phyloP scores from a whole-genome alignment of 257 asterid genomes.

The Misopates orontium region DNA sequence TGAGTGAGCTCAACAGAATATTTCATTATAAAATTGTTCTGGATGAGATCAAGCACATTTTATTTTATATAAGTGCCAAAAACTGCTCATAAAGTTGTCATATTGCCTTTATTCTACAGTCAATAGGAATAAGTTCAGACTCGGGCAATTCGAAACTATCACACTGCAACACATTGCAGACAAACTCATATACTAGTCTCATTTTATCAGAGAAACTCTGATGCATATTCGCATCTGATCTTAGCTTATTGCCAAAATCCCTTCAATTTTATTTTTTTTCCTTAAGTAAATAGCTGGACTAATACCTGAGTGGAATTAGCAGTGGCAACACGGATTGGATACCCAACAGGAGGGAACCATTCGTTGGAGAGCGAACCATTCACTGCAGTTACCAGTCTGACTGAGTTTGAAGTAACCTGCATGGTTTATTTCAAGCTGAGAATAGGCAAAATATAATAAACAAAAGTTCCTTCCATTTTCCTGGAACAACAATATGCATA shows the following conservation, averaged over 20 bases:
- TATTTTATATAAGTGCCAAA: neutral
- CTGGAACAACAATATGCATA: conserved; percentile 7
- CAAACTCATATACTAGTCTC: neutral
- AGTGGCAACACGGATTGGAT: conserved; percentile 85
- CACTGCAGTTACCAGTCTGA: conserved; percentile 69
- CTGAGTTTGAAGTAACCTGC: conserved; percentile 82
- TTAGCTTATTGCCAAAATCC: conserved; percentile 13
- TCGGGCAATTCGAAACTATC: neutral
- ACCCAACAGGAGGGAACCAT: conserved; percentile 80
- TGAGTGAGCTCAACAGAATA: neutral
- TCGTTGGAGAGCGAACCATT: conserved; percentile 78
- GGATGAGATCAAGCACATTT: neutral
- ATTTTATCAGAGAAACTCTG: neutral
- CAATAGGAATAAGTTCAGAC: neutral
- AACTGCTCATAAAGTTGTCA: neutral
- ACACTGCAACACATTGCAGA: neutral
- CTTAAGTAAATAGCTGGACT: conserved; percentile 2
- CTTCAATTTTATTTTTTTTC: conserved; percentile 14
- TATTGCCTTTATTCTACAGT: neutral
- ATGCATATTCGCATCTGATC: neutral
- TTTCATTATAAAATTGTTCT: neutral
- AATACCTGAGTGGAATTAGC: conserved; percentile 88
- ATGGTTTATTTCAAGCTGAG: conserved; percentile 28
- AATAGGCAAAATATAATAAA: neutral
- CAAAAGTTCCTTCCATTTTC: neutral